Evolutionary conservation across 2,329 filamentous ascomycete genomes (phyloP).

Genomic region (Penicillium sp.): DNA sequence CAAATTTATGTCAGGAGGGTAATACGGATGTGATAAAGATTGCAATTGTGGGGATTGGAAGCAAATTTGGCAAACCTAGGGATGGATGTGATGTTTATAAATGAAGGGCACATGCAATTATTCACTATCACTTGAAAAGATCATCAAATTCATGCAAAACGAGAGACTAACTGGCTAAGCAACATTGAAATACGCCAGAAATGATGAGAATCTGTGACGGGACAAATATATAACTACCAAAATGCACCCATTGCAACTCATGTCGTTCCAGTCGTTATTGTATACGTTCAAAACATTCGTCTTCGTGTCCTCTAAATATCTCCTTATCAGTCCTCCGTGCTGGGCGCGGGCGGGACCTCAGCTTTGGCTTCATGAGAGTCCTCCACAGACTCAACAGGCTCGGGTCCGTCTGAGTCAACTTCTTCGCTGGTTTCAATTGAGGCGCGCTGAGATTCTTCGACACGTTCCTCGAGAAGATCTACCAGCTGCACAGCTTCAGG

Average conservation of each 20-base stretch:
- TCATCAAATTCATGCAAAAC: slow-evolving; percentile 8
- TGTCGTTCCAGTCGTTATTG: slow-evolving; percentile 22
- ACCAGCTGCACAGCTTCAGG: not conserved
- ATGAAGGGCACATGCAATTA: too few relatives aligned
- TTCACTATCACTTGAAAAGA: not conserved
- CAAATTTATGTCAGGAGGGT: too few relatives aligned
- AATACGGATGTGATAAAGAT: too few relatives aligned
- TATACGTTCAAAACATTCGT: not conserved
- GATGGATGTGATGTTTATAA: not conserved
- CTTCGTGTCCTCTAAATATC: not conserved
- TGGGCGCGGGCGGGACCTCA: too few relatives aligned
- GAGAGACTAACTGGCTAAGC: slow-evolving; percentile 14
- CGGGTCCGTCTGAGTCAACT: not conserved
- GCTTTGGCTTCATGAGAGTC: not conserved
- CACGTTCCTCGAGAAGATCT: not conserved
- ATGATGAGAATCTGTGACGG: not conserved
- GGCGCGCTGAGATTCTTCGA: not conserved
- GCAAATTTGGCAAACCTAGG: not conserved
- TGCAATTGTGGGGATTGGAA: not conserved
- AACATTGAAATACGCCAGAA: slow-evolving; percentile 10
- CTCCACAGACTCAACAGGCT: not conserved
- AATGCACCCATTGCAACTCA: slow-evolving; percentile 13
- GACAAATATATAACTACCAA: not conserved
- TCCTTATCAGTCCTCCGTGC: too few relatives aligned
- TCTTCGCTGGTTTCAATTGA: not conserved